Conservation (phyloP, 73 alveolate genomes). For the Loxodes magnus region DNA sequence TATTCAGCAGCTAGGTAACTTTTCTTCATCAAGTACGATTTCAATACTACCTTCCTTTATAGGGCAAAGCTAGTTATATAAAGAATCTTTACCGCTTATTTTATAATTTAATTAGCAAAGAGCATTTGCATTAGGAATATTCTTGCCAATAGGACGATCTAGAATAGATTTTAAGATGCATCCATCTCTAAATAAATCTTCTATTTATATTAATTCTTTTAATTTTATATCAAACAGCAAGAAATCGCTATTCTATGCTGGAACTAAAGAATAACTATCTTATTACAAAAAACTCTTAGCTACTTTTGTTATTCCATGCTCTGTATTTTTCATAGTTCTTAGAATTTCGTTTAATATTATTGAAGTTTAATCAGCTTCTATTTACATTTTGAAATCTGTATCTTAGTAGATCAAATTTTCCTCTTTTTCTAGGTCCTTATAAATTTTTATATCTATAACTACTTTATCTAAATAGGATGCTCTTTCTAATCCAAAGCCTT, state of each 20-base stretch:
- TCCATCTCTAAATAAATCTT: constrained; percentile 22
- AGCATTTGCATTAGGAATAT: constrained; percentile 13
- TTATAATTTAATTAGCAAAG: background rate
- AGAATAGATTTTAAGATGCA: background rate
- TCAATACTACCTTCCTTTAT: background rate
- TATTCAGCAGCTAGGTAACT: constrained; percentile 3
- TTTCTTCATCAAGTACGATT: constrained; percentile 15
- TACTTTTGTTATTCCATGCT: constrained; percentile 2
- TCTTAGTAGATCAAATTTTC: constrained; percentile 2
- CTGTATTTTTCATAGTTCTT: constrained; percentile 5
- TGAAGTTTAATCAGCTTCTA: background rate
- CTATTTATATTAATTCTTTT: constrained; percentile 11
- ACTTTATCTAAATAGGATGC: constrained; percentile 6
- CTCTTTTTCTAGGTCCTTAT: background rate
- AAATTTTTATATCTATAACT: constrained; percentile 1
- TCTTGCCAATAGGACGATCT: constrained; percentile 8
- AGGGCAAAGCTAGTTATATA: constrained; percentile 1
- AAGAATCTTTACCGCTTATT: background rate
- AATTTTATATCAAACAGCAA: constrained; percentile 13
- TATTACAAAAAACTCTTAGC: background rate
- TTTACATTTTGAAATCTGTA: background rate
- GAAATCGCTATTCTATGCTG: background rate
- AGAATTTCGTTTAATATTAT: constrained; percentile 18
- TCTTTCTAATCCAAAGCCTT: constrained; percentile 7
- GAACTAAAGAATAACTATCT: constrained; percentile 1